phyloP scores from a whole-genome alignment of 352 stramenopile genomes.

The Globisporangium canariense region DNA sequence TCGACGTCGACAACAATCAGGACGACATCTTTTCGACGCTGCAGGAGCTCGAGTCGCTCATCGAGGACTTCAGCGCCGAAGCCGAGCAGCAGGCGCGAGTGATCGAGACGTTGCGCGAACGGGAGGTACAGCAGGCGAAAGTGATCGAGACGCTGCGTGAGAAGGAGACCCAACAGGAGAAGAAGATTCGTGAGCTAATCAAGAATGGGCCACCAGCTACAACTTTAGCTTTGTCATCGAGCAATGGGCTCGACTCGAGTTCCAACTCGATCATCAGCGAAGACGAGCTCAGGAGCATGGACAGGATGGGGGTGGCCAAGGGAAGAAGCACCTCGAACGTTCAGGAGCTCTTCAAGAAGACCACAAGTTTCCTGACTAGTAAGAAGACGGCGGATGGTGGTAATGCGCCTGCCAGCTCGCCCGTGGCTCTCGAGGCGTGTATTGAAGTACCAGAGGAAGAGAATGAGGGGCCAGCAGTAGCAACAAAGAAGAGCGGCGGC shows the following conservation, averaged over 20 bases:
- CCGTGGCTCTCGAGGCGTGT: conserved; percentile 10
- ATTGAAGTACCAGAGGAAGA: neutral
- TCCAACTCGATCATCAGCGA: conserved; percentile 12
- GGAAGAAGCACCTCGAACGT: conserved; percentile 39
- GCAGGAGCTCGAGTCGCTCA: conserved; percentile 36
- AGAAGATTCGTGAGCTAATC: conserved; percentile 28
- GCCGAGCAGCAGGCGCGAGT: conserved; percentile 41
- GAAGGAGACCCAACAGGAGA: conserved; percentile 24
- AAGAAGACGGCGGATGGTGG: conserved; percentile 17
- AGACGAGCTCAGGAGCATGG: conserved; percentile 21
- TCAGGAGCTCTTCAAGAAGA: conserved; percentile 50
- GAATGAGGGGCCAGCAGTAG: conserved; percentile 4
- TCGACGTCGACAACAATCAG: conserved; percentile 6
- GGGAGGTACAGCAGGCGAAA: conserved; percentile 35
- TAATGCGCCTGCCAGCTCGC: conserved; percentile 3
- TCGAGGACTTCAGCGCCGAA: conserved; percentile 58
- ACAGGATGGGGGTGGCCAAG: conserved; percentile 21
- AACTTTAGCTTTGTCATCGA: conserved; percentile 5
- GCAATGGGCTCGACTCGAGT: neutral
- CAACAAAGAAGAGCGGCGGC: conserved; percentile 18
- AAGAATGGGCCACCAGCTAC: conserved; percentile 18
- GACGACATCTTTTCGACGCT: conserved; percentile 28
- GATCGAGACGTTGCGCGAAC: conserved; percentile 30
- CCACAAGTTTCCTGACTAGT: conserved; percentile 14
- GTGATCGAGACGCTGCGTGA: conserved; percentile 34